Base-by-base conservation (phyloP, 2,329 filamentous ascomycete genomes). In the Aspergillus sp. region DNA sequence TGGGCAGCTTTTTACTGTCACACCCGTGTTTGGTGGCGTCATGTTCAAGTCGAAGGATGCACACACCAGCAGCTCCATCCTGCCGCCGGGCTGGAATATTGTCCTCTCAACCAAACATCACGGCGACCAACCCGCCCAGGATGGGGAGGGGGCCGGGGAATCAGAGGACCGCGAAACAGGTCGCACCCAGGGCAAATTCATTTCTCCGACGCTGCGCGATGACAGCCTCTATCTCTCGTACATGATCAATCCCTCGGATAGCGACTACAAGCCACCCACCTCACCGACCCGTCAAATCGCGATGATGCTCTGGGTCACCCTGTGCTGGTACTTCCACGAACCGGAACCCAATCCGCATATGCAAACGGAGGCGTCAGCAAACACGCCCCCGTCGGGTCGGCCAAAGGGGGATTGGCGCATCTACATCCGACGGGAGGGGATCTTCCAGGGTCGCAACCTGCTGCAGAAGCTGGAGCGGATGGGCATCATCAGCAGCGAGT, bases 301-400 rank as follows among this genome's bases (percentile, higher is more conserved):
- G 65, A 92, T 97, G 91, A 96, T 97, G 90, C 83, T 98, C 6
- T 98, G 92, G 91, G 87, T 92, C 36, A 93, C 92, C 1, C 81
- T 98, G 47, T 96, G 92, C 80, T 98, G 94, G 94, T 98, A 98
- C 80, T 98, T 97, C 69, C 93, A 97, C 77, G 91, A 96, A 74
- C 84, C 87, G 1, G 84, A 89, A 67, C 94, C 94, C 0, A 81
- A 84, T 22, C 81, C 84, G 0, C 83, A 85, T 53, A 71, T 95
- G 36, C 81, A 82, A 18, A 90, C 85, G 6, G 79, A 85, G 5
- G 80, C 84, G 0, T 90, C 88, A 1, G 84, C 82, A 64, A 73
- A 82, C 58, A 94, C 92, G 0, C 89, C 90, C 0, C 79, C 85
- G 18, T 73, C 77, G 5, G 94, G 90, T 5, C 88, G 86, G 64